Conservation (phyloP, 1,284 basidiomycete species). For the Melampsora americana region DNA sequence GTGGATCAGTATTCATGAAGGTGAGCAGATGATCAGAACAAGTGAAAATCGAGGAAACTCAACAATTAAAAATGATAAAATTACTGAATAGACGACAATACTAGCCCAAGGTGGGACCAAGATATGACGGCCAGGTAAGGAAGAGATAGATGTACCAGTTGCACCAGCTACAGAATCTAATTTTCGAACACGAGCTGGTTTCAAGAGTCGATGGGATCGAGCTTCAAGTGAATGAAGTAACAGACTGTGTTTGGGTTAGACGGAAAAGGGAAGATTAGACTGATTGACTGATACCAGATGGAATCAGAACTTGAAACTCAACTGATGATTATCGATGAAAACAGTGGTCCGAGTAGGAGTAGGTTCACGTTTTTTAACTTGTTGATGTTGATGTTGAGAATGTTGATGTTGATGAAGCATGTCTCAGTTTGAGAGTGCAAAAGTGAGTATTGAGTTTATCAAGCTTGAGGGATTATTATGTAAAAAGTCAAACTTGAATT, state of each 20-base stretch:
- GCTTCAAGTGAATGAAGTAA: background rate
- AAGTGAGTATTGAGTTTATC: no score
- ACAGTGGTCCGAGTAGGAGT: no score
- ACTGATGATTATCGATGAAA: no score
- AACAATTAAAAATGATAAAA: background rate
- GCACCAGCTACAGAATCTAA: conserved; percentile 24
- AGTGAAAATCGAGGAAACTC: background rate
- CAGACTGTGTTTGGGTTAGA: background rate
- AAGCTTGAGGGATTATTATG: no score
- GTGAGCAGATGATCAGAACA: background rate
- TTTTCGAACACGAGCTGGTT: background rate
- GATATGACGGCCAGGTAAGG: conserved; percentile 32
- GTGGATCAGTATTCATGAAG: background rate
- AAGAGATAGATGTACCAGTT: background rate
- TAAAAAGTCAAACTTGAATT: no score
- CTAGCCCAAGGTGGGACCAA: conserved; percentile 26
- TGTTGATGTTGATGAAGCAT: no score
- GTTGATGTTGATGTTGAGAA: no score
- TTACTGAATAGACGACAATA: background rate
- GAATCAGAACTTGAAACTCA: no score
- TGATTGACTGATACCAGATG: no score
- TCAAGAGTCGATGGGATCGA: background rate
- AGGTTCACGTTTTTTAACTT: no score
- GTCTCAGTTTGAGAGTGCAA: no score
- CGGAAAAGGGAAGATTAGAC: background rate